phyloP scores from a whole-genome alignment of 1,284 basidiomycete species.

The Sporisorium sorghi region DNA sequence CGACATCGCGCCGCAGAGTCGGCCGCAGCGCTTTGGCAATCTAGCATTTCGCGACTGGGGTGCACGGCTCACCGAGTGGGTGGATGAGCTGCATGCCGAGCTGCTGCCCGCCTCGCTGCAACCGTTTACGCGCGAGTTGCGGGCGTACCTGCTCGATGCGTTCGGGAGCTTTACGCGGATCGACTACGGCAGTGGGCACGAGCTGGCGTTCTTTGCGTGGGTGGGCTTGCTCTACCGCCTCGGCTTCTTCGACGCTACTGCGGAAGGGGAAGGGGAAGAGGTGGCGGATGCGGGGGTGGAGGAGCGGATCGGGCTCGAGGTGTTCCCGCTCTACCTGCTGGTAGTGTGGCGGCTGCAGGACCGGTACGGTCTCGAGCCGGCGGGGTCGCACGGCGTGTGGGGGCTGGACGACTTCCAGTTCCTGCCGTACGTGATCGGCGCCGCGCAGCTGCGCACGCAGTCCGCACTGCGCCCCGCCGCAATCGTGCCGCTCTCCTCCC shows the following conservation, averaged over 20 bases:
- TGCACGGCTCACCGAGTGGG: slow-evolving; percentile 74
- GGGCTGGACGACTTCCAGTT: slow-evolving; percentile 92
- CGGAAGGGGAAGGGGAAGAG: not conserved
- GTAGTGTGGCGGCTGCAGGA: slow-evolving; percentile 89
- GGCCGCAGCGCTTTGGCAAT: slow-evolving; percentile 93
- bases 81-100: slow-evolving; percentile 64
- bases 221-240: slow-evolving; percentile 56
- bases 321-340: slow-evolving; percentile 82
- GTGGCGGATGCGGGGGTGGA: slow-evolving; percentile 32
- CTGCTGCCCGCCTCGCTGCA: slow-evolving; percentile 73
- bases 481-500: slow-evolving; percentile 17
- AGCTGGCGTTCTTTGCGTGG: slow-evolving; percentile 71
- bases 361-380: slow-evolving; percentile 90
- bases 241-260: slow-evolving; percentile 31
- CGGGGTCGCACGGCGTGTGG: slow-evolving; percentile 98
- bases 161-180: slow-evolving; percentile 92
- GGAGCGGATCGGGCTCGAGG: slow-evolving; percentile 70
- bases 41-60: slow-evolving; percentile 91
- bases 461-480: slow-evolving; percentile 12
- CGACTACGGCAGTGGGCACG: slow-evolving; percentile 97
- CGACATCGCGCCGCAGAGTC: slow-evolving; percentile 81
- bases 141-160: slow-evolving; percentile 82
- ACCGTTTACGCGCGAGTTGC: slow-evolving; percentile 75
- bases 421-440: slow-evolving; percentile 90
- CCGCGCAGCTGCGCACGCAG: slow-evolving; percentile 79